These are phyloP conservation scores for Ailanthus altissimus DNA, from an alignment of 345 rosid species.

Conservation along the genomic window DNA sequence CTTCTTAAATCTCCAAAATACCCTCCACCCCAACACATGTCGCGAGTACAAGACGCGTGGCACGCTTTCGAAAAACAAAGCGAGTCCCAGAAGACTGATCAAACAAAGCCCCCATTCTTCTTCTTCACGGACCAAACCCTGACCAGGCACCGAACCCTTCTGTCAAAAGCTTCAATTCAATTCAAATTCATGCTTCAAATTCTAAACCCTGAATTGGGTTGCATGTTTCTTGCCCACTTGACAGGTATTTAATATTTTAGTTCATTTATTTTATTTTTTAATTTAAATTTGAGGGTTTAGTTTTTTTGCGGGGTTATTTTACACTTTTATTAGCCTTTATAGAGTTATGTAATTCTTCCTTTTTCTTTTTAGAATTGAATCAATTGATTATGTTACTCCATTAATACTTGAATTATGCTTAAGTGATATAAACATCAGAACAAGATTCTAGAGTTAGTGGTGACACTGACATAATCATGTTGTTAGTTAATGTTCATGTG, in stretches of 20 bases:
- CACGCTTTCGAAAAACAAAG: neutral
- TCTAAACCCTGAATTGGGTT: slow-evolving; percentile 12
- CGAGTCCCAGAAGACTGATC: slow-evolving; percentile 8
- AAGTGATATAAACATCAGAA: neutral
- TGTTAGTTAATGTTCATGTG: neutral
- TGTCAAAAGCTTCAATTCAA: neutral
- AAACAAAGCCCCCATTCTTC: neutral
- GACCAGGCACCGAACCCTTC: slow-evolving; percentile 5
- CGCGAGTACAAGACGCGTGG: slow-evolving; percentile 7
- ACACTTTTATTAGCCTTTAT: neutral
- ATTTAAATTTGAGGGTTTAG: neutral
- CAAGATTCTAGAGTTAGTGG: neutral
- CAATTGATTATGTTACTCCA: neutral
- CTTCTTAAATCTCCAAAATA: neutral
- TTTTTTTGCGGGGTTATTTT: neutral
- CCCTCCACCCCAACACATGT: slow-evolving; percentile 11
- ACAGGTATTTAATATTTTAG: slow-evolving; percentile 11
- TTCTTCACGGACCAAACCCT: neutral
- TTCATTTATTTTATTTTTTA: neutral
- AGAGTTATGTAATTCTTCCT: neutral
- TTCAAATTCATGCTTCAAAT: slow-evolving; percentile 4
- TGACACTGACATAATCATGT: neutral
- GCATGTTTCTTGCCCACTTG: neutral
- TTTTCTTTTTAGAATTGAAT: neutral
- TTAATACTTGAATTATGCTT: neutral